Evolutionary conservation across 163 green algal genomes (phyloP).

Genomic region (Prototheca cutis): DNA sequence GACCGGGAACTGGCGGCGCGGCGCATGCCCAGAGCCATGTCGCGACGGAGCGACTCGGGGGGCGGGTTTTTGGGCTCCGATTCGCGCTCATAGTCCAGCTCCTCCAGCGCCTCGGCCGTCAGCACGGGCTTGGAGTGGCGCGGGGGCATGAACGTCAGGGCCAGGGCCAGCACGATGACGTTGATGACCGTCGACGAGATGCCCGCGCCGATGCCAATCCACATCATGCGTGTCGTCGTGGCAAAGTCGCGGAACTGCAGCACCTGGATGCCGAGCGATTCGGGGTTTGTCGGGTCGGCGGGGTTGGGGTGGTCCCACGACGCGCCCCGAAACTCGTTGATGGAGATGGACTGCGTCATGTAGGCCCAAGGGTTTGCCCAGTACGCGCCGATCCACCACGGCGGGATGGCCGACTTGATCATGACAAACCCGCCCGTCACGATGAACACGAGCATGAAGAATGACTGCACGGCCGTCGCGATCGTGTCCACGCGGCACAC

Average conservation of each 20-base stretch:
- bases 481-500: slow-evolving; percentile 29
- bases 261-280: slow-evolving; percentile 34
- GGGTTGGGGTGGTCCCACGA: slow-evolving; percentile 35
- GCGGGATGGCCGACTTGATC: slow-evolving; percentile 22
- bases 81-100: slow-evolving; percentile 4
- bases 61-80: background rate
- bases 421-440: slow-evolving; percentile 32
- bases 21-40: slow-evolving; percentile 1
- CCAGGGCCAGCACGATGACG: slow-evolving; percentile 15
- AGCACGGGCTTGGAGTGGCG: background rate
- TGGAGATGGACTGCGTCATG: slow-evolving; percentile 36
- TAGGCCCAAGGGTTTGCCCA: slow-evolving; percentile 43
- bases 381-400: slow-evolving; percentile 46
- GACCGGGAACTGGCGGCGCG: background rate
- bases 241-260: slow-evolving; percentile 36
- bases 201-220: slow-evolving; percentile 19
- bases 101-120: slow-evolving; percentile 4
- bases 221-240: slow-evolving; percentile 24
- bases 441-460: slow-evolving; percentile 45
- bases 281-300: slow-evolving; percentile 1
- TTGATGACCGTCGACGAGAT: slow-evolving; percentile 25
- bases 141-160: slow-evolving; percentile 12
- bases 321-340: slow-evolving; percentile 62
- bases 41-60: background rate
- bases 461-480: slow-evolving; percentile 20